These are phyloP conservation scores for Epichloe elymi DNA, from an alignment of 2,329 filamentous ascomycete species.

Conservation along the genomic window DNA sequence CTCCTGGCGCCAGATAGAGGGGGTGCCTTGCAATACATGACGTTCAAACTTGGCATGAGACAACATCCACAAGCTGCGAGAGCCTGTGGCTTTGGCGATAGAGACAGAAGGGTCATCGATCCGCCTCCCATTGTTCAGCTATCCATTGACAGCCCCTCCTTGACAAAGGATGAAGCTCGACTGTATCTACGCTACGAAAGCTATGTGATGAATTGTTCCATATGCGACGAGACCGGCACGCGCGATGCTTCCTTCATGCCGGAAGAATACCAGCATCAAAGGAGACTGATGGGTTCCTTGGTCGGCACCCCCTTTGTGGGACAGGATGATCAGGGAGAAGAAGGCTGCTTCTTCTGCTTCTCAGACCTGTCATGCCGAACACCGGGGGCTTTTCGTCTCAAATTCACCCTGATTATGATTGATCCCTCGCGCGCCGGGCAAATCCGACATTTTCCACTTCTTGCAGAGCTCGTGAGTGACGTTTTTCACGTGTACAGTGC, in stretches of 20 bases:
- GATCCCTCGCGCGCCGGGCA: conserved; percentile 43
- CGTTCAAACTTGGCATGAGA: conserved; percentile 37
- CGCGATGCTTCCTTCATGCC: conserved; percentile 60
- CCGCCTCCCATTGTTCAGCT: conserved; percentile 74
- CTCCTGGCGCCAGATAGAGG: conserved; percentile 12
- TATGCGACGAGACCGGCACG: conserved; percentile 56
- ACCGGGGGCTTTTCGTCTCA: conserved; percentile 60
- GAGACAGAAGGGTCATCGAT: conserved; percentile 70
- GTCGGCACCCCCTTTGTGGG: conserved; percentile 68
- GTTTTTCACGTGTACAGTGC: conserved; percentile 72
- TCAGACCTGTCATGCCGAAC: conserved; percentile 70
- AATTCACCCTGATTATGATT: conserved; percentile 61
- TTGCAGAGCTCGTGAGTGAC: conserved; percentile 46
- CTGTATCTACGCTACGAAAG: conserved; percentile 45
- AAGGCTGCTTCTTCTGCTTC: conserved; percentile 79
- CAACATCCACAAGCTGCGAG: conserved; percentile 69
- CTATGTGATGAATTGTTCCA: conserved; percentile 63
- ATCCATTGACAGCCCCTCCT: conserved; percentile 43
- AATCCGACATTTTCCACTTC: conserved; percentile 32
- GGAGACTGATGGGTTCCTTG: conserved; percentile 66
- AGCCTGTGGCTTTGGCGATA: conserved; percentile 72
- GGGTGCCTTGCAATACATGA: conserved; percentile 10
- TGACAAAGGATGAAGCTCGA: conserved; percentile 40
- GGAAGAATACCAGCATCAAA: conserved; percentile 57
- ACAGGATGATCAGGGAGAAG: conserved; percentile 55